Conservation (phyloP, 495 filamentous ascomycete genomes). For the Evernia prunastri region DNA sequence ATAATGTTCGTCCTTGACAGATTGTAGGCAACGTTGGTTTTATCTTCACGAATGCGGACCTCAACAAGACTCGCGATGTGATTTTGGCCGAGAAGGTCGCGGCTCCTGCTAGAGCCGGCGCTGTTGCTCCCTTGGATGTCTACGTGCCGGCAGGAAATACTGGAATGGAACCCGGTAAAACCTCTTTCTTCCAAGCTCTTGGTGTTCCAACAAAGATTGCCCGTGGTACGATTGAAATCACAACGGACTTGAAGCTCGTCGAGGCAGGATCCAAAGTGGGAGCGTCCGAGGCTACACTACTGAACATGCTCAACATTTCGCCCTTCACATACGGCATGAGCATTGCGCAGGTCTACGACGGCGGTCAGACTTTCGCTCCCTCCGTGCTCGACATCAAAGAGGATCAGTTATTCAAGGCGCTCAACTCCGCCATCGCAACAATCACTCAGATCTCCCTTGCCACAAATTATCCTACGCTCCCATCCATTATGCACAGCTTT, state of each 20-base stretch:
- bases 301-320: slow-evolving; percentile 99
- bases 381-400: slow-evolving; percentile 88
- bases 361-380: slow-evolving; percentile 82
- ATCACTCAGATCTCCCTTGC: slow-evolving; percentile 89
- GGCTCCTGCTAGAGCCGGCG: slow-evolving; percentile 94
- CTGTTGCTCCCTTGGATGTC: slow-evolving; percentile 82
- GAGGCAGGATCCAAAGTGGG: slow-evolving; percentile 91
- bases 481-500: slow-evolving; percentile 88
- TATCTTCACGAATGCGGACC: slow-evolving; percentile 97
- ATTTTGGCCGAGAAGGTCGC: slow-evolving; percentile 95
- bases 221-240: slow-evolving; percentile 99
- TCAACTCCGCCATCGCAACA: slow-evolving; percentile 74
- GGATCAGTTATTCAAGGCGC: slow-evolving; percentile 77
- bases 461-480: slow-evolving; percentile 90
- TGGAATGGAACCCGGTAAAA: slow-evolving; percentile 99
- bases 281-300: slow-evolving; percentile 93
- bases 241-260: slow-evolving; percentile 93
- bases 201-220: slow-evolving; percentile 99
- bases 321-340: slow-evolving; percentile 99
- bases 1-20: background rate
- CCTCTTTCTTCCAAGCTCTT: slow-evolving; percentile 99
- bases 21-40: slow-evolving; percentile 83
- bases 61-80: slow-evolving; percentile 85
- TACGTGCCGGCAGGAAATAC: slow-evolving; percentile 96
- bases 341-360: slow-evolving; percentile 90